These are phyloP conservation scores for Nicotiana benthamiana DNA, from an alignment of 257 asterid species.

Conservation along the genomic window DNA sequence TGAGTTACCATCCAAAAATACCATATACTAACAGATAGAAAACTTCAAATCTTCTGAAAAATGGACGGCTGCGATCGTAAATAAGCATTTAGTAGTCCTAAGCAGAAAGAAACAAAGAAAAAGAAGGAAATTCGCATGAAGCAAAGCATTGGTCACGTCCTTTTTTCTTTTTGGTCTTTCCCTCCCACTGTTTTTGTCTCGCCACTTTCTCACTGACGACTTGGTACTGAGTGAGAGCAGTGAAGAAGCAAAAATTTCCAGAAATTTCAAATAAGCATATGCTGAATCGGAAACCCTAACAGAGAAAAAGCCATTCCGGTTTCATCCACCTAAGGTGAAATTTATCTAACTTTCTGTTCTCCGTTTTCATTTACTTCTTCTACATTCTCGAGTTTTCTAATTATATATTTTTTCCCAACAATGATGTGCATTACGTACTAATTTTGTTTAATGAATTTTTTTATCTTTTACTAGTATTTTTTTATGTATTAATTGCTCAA, in stretches of 20 bases:
- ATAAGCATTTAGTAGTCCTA: not conserved
- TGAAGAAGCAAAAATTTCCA: not conserved
- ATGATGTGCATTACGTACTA: not conserved
- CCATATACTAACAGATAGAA: not conserved
- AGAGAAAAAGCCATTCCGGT: not conserved
- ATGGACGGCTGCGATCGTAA: not conserved
- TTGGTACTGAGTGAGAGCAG: not conserved
- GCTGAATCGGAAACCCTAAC: slow-evolving; percentile 6
- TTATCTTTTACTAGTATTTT: no score
- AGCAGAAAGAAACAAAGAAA: not conserved
- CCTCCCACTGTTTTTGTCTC: not conserved
- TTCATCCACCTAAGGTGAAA: not conserved
- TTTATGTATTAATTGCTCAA: not conserved
- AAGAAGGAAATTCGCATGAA: not conserved
- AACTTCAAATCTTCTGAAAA: not conserved
- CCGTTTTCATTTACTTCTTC: not conserved
- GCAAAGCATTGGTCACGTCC: not conserved
- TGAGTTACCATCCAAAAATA: not conserved
- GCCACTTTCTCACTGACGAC: not conserved
- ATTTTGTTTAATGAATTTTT: not conserved
- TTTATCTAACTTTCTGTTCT: no score
- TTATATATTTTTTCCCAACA: not conserved
- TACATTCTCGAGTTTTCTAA: not conserved
- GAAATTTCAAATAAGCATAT: not conserved
- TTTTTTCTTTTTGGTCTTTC: not conserved